Conservation (phyloP, 495 filamentous ascomycete genomes). For the Niebla homalea region DNA sequence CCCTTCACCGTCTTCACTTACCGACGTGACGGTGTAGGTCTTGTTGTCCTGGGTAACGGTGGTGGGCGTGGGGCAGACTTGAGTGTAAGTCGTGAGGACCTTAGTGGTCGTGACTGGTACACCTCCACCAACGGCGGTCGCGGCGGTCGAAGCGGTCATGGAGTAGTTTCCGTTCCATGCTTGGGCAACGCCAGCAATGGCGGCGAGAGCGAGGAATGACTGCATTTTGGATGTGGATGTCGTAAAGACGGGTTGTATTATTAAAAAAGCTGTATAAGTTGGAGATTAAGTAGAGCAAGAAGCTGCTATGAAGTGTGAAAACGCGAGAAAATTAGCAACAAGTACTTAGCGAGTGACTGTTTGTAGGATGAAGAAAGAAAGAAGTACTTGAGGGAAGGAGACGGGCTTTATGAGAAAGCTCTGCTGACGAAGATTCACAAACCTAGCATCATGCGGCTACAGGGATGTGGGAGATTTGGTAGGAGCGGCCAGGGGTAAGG, state of each 20-base stretch:
- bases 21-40: conserved; percentile 71
- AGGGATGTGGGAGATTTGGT: background rate
- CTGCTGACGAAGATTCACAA: too few relatives aligned
- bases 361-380: background rate
- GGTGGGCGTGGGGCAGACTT: conserved; percentile 71
- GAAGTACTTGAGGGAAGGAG: background rate
- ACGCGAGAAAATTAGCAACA: background rate
- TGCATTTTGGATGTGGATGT: conserved; percentile 51
- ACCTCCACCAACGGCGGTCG: conserved; percentile 25
- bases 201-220: conserved; percentile 54
- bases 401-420: background rate
- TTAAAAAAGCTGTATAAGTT: conserved; percentile 1
- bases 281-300: background rate
- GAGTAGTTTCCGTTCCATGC: conserved; percentile 11
- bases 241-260: background rate
- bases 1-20: conserved; percentile 17
- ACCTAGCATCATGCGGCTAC: background rate
- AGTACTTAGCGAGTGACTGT: conserved; percentile 15
- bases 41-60: conserved; percentile 49
- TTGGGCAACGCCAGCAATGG: conserved; percentile 30
- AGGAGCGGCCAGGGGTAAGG: too few relatives aligned
- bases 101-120: conserved; percentile 49
- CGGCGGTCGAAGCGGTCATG: background rate
- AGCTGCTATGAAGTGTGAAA: conserved; percentile 6
- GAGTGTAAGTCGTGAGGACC: conserved; percentile 63